A percentile compares a stretch with the other conserved stretches of the same genome.
These are phyloP conservation scores for Phytophthora sansomeana DNA, from an alignment of 352 stramenopile genomes.

Conservation along the genomic window DNA sequence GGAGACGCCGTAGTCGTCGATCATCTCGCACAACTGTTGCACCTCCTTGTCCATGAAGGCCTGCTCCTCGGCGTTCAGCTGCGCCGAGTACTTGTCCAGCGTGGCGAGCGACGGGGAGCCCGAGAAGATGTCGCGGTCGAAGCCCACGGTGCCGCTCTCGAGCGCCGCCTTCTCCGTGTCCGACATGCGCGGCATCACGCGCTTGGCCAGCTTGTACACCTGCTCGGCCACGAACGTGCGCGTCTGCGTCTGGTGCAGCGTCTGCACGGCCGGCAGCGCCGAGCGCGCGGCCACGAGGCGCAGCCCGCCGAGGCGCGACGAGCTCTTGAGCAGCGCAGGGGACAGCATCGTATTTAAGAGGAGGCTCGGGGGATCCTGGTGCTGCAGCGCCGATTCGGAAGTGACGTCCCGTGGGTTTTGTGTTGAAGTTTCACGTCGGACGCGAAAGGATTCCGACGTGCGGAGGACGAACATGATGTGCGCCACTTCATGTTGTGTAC, in stretches of 20 bases:
- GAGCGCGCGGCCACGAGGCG: conserved; percentile 38
- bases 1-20: conserved; percentile 97
- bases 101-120: conserved; percentile 92
- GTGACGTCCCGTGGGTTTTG: conserved; percentile 10
- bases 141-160: conserved; percentile 96
- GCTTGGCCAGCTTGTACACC: conserved; percentile 94
- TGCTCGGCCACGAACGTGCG: conserved; percentile 88
- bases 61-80: conserved; percentile 94
- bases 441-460: conserved; percentile 17
- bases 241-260: conserved; percentile 68
- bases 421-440: conserved; percentile 38
- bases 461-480: not conserved
- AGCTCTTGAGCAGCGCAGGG: conserved; percentile 45
- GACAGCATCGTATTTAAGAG: conserved; percentile 34
- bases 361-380: conserved; percentile 7
- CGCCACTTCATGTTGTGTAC: too few species aligned
- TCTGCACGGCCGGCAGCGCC: conserved; percentile 58
- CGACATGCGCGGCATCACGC: conserved; percentile 96
- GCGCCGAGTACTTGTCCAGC: conserved; percentile 95
- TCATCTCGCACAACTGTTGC: conserved; percentile 94
- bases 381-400: conserved; percentile 34
- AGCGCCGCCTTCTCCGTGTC: conserved; percentile 96
- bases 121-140: conserved; percentile 98
- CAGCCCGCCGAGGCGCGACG: conserved; percentile 31
- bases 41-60: conserved; percentile 97